Evolutionary conservation across 257 asterid genomes (phyloP), one percentile per base, ranked within the genome.

Genomic region (Plantago major): DNA sequence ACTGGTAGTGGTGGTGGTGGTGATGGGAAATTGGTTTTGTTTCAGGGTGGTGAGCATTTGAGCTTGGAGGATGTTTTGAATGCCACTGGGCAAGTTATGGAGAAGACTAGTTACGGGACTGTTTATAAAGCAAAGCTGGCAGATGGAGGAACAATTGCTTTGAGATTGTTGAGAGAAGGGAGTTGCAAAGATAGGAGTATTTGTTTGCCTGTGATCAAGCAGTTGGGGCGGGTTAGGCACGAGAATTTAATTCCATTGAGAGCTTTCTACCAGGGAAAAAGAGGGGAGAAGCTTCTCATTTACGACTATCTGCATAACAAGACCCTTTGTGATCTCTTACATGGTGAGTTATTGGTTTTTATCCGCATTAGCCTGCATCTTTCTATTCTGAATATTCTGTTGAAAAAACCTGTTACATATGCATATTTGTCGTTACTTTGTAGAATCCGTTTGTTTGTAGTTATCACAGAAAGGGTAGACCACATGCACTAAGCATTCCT

Each of bases 11-110:
- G 90, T 19, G 98, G 56, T 30, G 84, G 88, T 7, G 87, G 90
- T 19, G 98, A 92, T 54, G 99, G 99, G 52, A 89, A 87, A 68
- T 65, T 93, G 74, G 76, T 89, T 45, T 71, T 93, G 75, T 93
- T 93, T 81, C 96, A 85, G 58, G 99, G 97, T 0, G 99, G 99
- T 0, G 99, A 93, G 85, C 92, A 93, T 75, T 70, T 93, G 60
- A 72, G 87, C 6, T 72, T 89, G 48, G 99, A 93, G 80, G 99
- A 89, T 62, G 97, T 93, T 11, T 67, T 93, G 78, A 93, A 89
- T 42, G 99, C 99, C 1, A 89, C 97, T 0, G 99, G 99, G 50
- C 99, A 93, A 73, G 97, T 93, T 7, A 79, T 89, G 87, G 99
- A 93, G 86, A 93, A 89, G 60, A 87, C 94, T 3, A 85, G 93